Evolutionary conservation across 2,329 filamentous ascomycete species (phyloP), one percentile per base, ranked within the genome.

Genomic region (Alternaria arborescens): DNA sequence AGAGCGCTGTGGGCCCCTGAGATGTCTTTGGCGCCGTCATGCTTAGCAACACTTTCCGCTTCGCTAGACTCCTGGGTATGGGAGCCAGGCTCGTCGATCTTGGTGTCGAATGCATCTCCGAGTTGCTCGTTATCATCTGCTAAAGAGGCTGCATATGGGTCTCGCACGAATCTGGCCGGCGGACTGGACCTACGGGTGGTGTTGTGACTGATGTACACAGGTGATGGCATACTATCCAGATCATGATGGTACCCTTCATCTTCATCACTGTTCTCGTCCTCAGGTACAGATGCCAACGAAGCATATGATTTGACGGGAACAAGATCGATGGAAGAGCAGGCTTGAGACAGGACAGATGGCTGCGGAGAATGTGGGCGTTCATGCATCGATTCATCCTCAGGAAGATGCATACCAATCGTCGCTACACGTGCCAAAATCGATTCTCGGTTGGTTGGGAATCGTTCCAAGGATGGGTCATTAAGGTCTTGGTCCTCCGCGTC

Each of bases 241-340:
- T 64, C 60, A 5, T 57, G 22, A 20, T 57, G 40, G 32, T 70
- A 58, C 6, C 65, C 62, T 34, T 68, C 63, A 0, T 71, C 65
- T 22, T 73, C 69, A 40, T 73, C 66, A 11, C 62, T 67, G 40
- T 65, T 40, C 8, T 67, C 64, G 2, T 56, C 71, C 53, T 72
- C 70, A 0, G 62, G 68, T 11, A 75, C 72, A 46, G 73, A 69
- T 2, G 70, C 68, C n/a, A 77, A 53, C 4, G 72, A 76, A 3
- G 62, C 60, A 44, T 74, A 67, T 2, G 72, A 73, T 22, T 69
- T 71, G 22, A 71, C 69, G 0, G 69, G 69, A 4, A 32, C 61
- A 5, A 75, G 70, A 20, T 75, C 69, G n/a, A 69, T 68, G 2
- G 74, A 76, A 14, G 74, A 76, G 52, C 71, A 72, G 4, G 75